Evolutionary conservation across 345 rosid genomes (phyloP).

Genomic region (Lagerstroemia speciosa): DNA sequence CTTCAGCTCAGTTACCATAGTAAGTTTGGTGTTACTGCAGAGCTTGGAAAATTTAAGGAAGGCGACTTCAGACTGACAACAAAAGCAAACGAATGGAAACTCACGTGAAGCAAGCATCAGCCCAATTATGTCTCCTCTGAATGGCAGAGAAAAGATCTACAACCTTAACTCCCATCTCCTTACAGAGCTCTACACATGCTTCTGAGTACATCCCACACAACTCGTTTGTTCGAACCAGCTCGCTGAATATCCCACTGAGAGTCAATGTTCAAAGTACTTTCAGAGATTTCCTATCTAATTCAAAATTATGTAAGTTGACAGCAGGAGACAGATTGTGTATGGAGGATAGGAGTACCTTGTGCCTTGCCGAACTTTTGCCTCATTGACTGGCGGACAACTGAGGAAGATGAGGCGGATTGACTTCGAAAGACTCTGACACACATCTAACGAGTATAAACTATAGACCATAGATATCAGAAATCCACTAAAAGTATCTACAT

Average conservation of each 20-base stretch:
- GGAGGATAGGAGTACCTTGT: constrained; percentile 39
- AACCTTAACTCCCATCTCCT: constrained; percentile 56
- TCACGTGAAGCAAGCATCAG: constrained; percentile 71
- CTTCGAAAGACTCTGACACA: constrained; percentile 65
- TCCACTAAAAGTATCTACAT: background rate
- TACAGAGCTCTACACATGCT: constrained; percentile 69
- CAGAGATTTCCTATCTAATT: background rate
- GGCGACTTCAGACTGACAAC: too few relatives aligned
- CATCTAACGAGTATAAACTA: background rate
- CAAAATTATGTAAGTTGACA: background rate
- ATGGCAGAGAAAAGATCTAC: constrained; percentile 70
- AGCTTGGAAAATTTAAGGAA: background rate
- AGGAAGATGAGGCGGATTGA: constrained; percentile 56
- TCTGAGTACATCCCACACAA: constrained; percentile 70
- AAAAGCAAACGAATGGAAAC: constrained; percentile 9
- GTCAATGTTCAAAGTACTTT: background rate
- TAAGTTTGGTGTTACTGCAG: background rate
- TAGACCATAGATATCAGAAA: background rate
- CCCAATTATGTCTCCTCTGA: constrained; percentile 57
- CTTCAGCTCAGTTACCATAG: background rate
- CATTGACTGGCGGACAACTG: constrained; percentile 84
- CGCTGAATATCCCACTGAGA: constrained; percentile 56
- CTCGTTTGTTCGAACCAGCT: constrained; percentile 79
- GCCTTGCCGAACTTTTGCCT: constrained; percentile 48
- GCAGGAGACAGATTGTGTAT: constrained; percentile 1